Percentiles rank a stretch among this genome's conserved stretches.
Evolutionary conservation across 2,329 filamentous ascomycete species (phyloP).

Genomic region (Clonostachys byssicola): DNA sequence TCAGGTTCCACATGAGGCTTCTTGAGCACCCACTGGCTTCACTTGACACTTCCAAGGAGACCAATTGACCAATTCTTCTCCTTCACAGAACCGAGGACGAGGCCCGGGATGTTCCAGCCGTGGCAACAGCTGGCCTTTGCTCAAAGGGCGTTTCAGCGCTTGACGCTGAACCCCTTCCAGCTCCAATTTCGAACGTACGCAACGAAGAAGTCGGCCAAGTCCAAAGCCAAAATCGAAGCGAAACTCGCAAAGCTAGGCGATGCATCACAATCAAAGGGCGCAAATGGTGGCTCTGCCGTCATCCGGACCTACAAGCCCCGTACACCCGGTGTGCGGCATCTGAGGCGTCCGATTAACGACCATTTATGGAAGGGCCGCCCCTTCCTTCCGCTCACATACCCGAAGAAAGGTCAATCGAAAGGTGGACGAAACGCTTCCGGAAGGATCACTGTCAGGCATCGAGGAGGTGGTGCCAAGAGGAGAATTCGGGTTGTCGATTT

Average conservation of each 20-base stretch:
- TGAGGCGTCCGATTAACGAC: slow-evolving; percentile 89
- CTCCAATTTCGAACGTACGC: slow-evolving; percentile 13
- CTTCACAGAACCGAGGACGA: too few species aligned
- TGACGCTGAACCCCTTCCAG: slow-evolving; percentile 13
- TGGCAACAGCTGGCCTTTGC: slow-evolving; percentile 18
- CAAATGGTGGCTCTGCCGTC: slow-evolving; percentile 11
- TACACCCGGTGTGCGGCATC: slow-evolving; percentile 87
- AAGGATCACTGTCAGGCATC: slow-evolving; percentile 82
- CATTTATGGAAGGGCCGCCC: slow-evolving; percentile 95
- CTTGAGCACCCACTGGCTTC: too few species aligned
- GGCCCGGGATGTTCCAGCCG: slow-evolving; percentile 20
- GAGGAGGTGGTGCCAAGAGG: slow-evolving; percentile 86
- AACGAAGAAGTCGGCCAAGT: slow-evolving; percentile 10
- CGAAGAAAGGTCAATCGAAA: slow-evolving; percentile 89
- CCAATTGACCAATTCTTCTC: too few species aligned
- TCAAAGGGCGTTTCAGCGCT: slow-evolving; percentile 18
- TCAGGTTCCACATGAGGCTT: too few species aligned
- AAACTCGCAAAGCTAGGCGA: not conserved
- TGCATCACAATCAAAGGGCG: not conserved
- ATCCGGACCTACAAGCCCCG: slow-evolving; percentile 89
- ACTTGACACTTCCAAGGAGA: too few species aligned
- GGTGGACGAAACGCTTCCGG: slow-evolving; percentile 90
- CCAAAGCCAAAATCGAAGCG: slow-evolving; percentile 12
- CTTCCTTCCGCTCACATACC: slow-evolving; percentile 75
- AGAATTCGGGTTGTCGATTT: slow-evolving; percentile 93